Percentiles rank a stretch among this genome's conserved stretches.
These are phyloP conservation scores for Solanum megistacrolobum DNA, from an alignment of 257 asterid species.

Conservation along the genomic window DNA sequence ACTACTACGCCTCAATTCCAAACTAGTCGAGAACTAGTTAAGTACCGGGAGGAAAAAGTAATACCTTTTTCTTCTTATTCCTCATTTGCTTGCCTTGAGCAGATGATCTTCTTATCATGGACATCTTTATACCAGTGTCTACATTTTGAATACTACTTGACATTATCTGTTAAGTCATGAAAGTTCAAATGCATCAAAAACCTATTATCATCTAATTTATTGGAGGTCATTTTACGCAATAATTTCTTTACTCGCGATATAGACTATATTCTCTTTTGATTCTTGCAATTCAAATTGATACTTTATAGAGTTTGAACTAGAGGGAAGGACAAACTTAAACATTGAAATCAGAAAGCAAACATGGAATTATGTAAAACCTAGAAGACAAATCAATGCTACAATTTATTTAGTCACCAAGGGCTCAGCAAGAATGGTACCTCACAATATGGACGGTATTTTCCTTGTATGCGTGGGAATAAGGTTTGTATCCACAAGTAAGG, in stretches of 20 bases:
- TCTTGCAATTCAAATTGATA: not conserved
- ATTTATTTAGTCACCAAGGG: not conserved
- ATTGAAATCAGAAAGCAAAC: not conserved
- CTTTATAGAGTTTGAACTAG: not conserved
- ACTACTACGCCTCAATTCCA: not conserved
- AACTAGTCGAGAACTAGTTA: not conserved
- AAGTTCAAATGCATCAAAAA: not conserved
- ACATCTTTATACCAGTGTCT: not conserved
- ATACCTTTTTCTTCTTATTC: not conserved
- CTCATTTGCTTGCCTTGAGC: not conserved
- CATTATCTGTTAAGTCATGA: not conserved
- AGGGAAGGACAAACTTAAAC: not conserved
- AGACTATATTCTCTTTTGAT: not conserved
- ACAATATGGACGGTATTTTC: conserved; percentile 20
- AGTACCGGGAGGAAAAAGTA: not conserved
- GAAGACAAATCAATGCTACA: not conserved
- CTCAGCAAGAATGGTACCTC: conserved; percentile 7
- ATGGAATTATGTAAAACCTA: not conserved
- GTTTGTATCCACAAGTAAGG: conserved; percentile 10
- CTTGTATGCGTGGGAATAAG: not conserved
- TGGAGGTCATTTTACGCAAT: not conserved
- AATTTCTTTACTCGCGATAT: not conserved
- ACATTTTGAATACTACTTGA: not conserved
- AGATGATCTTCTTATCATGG: conserved; percentile 1
- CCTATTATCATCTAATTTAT: not conserved